These are phyloP conservation scores for Salisapilia sapeloensis DNA, from an alignment of 352 stramenopile species.

Conservation along the genomic window DNA sequence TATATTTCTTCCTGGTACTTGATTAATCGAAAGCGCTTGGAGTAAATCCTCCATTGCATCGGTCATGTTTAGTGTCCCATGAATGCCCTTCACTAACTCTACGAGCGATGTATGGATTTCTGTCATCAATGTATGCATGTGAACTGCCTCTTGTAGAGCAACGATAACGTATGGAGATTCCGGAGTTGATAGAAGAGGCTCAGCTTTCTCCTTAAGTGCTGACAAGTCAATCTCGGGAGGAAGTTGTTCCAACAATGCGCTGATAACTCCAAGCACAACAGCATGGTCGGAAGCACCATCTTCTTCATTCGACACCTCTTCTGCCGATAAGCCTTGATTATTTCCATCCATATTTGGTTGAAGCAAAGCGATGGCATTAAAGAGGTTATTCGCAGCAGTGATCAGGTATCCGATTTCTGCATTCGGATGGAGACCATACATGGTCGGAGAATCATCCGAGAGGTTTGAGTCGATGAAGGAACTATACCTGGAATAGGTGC, in stretches of 20 bases:
- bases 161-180: conserved; percentile 72
- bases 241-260: conserved; percentile 36
- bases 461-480: conserved; percentile 58
- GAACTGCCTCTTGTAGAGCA: conserved; percentile 59
- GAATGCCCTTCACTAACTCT: conserved; percentile 66
- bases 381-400: conserved; percentile 67
- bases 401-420: conserved; percentile 66
- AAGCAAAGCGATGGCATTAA: conserved; percentile 71
- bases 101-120: conserved; percentile 44
- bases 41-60: conserved; percentile 81
- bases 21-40: conserved; percentile 36
- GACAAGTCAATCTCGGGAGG: conserved; percentile 38
- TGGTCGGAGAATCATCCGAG: conserved; percentile 32
- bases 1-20: conserved; percentile 60
- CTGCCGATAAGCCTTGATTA: conserved; percentile 1
- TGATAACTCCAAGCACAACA: conserved; percentile 30
- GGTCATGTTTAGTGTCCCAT: conserved; percentile 78
- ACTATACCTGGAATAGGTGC: conserved; percentile 90
- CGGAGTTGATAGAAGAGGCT: conserved; percentile 33
- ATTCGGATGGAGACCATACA: conserved; percentile 69
- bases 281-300: conserved; percentile 38
- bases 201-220: conserved; percentile 26
- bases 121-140: conserved; percentile 46
- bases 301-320: conserved; percentile 12
- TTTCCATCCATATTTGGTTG: conserved; percentile 46